Evolutionary conservation across 169 alveolate species (phyloP).

Genomic region (Plasmodium vinckei): DNA sequence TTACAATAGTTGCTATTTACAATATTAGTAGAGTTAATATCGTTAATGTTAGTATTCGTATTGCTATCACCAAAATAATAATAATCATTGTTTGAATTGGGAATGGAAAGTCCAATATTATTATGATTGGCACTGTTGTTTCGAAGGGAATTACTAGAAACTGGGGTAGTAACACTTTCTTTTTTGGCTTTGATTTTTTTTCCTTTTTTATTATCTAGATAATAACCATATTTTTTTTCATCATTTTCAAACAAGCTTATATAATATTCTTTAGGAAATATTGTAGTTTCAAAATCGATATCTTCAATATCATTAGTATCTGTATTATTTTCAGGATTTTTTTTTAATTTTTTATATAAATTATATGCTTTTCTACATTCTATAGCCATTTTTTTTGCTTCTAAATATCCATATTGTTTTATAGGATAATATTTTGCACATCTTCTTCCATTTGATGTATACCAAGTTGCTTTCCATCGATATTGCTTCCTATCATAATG

Average conservation of each 20-base stretch:
- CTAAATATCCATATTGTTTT: slow-evolving; percentile 80
- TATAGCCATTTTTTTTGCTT: slow-evolving; percentile 85
- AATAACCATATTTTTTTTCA: slow-evolving; percentile 49
- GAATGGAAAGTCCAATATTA: too few relatives aligned
- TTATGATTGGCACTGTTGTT: too few relatives aligned
- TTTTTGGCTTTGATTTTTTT: slow-evolving; percentile 31
- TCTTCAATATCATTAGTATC: neutral
- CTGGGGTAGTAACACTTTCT: neutral
- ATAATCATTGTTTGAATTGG: too few relatives aligned
- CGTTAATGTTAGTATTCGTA: too few relatives aligned
- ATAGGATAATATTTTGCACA: slow-evolving; percentile 83
- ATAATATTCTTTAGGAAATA: slow-evolving; percentile 65
- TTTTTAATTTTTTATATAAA: slow-evolving; percentile 40
- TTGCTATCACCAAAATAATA: too few relatives aligned
- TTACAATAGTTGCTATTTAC: too few relatives aligned
- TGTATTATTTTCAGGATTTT: slow-evolving; percentile 19
- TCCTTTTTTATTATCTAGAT: slow-evolving; percentile 28
- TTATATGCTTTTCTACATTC: slow-evolving; percentile 75
- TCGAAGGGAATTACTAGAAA: too few relatives aligned
- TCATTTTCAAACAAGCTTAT: slow-evolving; percentile 69
- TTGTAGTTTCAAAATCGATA: slow-evolving; percentile 26
- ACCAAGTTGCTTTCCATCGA: slow-evolving; percentile 87
- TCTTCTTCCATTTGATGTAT: slow-evolving; percentile 82
- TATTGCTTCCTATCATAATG: slow-evolving; percentile 83
- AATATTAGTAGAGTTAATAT: too few relatives aligned